Conservation (phyloP, 1,139 yeast species). For the Schwanniomyces etchellsii region DNA sequence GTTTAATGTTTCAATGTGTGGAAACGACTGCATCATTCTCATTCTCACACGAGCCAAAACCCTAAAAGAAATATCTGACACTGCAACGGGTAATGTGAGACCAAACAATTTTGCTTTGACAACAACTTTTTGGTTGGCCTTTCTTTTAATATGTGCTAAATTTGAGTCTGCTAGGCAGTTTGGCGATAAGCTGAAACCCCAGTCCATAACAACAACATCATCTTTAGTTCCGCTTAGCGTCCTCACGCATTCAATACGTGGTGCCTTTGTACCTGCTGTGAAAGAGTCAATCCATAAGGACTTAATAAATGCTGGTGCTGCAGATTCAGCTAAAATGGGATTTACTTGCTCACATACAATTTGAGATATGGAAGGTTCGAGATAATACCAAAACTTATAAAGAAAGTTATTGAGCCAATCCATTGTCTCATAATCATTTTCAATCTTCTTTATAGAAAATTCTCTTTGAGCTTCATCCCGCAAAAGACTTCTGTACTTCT, state of each 20-base stretch:
- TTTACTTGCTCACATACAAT: conserved; percentile 82
- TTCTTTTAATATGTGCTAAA: conserved; percentile 74
- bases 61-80: conserved; percentile 56
- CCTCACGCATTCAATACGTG: conserved; percentile 83
- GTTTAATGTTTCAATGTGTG: conserved; percentile 88
- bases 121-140: conserved; percentile 75
- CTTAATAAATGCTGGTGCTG: conserved; percentile 80
- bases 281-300: conserved; percentile 81
- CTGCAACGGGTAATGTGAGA: conserved; percentile 54
- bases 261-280: conserved; percentile 93
- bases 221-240: conserved; percentile 83
- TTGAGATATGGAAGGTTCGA: conserved; percentile 87
- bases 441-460: conserved; percentile 71
- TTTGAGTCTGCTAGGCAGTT: conserved; percentile 79
- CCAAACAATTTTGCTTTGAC: conserved; percentile 68
- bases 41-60: conserved; percentile 74
- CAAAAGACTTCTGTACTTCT: conserved; percentile 67
- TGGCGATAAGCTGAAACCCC: conserved; percentile 90
- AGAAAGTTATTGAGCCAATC: conserved; percentile 90
- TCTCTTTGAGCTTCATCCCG: conserved; percentile 85
- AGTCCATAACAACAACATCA: conserved; percentile 95
- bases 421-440: conserved; percentile 85
- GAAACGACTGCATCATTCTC: conserved; percentile 85
- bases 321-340: conserved; percentile 65
- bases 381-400: conserved; percentile 84